Evolutionary conservation across 148 eudicot genomes (phyloP).

Genomic region (Cornus controversa): DNA sequence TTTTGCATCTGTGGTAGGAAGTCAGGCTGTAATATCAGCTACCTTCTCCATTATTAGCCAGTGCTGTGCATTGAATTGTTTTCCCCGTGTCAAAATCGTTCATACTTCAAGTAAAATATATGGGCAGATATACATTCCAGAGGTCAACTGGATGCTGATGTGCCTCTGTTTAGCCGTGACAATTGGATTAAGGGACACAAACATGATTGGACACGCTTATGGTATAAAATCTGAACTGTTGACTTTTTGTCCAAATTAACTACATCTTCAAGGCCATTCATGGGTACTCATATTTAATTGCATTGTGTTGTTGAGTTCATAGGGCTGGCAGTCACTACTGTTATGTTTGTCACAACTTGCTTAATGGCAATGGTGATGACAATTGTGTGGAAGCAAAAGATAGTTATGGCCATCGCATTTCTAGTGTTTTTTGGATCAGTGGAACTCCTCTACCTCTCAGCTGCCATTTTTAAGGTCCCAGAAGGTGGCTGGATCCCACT

Average conservation of each 20-base stretch:
- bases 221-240: constrained; percentile 29
- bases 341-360: constrained; percentile 70
- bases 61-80: constrained; percentile 59
- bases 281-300: not conserved
- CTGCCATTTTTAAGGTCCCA: constrained; percentile 55
- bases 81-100: constrained; percentile 60
- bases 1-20: constrained; percentile 64
- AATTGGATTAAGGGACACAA: constrained; percentile 58
- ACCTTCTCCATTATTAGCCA: constrained; percentile 74
- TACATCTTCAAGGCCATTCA: not conserved
- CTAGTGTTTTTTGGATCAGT: constrained; percentile 51
- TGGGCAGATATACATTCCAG: constrained; percentile 72
- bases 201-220: constrained; percentile 67
- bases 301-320: constrained; percentile 6
- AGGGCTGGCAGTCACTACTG: constrained; percentile 61
- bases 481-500: constrained; percentile 73
- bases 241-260: not conserved
- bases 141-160: constrained; percentile 67
- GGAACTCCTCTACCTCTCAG: constrained; percentile 62
- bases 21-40: constrained; percentile 68
- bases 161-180: constrained; percentile 68
- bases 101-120: constrained; percentile 66
- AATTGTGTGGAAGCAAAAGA: constrained; percentile 51
- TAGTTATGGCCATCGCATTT: constrained; percentile 33
- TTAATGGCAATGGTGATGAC: constrained; percentile 64